Evolutionary conservation across 2,329 filamentous ascomycete species (phyloP).

Genomic region (Onygenales sp.): DNA sequence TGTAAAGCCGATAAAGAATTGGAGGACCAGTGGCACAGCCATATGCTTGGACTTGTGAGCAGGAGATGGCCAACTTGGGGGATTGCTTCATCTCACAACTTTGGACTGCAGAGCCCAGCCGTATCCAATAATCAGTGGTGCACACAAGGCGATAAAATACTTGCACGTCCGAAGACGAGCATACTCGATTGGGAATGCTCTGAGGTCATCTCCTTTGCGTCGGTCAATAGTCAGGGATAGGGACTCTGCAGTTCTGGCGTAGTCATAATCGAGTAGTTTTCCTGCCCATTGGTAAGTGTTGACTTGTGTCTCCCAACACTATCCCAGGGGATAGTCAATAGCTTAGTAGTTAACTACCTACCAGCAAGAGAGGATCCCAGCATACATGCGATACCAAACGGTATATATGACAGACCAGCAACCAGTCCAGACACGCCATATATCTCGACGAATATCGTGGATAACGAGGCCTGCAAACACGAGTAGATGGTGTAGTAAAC

Average conservation of each 20-base stretch:
- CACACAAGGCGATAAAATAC: background rate
- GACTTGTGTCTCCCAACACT: background rate
- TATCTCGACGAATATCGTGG: background rate
- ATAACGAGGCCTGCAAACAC: background rate
- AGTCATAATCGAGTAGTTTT: background rate
- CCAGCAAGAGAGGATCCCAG: background rate
- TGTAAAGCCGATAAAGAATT: background rate
- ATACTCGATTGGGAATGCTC: background rate
- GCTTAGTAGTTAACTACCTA: background rate
- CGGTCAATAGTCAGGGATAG: constrained; percentile 6
- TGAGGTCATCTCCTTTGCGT: background rate
- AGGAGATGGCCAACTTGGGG: background rate
- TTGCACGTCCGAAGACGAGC: background rate
- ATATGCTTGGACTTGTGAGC: background rate
- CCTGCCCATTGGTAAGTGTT: background rate
- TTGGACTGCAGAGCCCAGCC: background rate
- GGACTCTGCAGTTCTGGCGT: constrained; percentile 47
- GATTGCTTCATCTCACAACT: background rate
- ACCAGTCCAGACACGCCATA: background rate
- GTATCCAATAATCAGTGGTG: background rate
- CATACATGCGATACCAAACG: background rate
- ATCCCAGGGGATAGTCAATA: too few relatives aligned
- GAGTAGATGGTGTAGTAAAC: background rate
- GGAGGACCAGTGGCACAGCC: background rate
- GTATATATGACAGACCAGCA: background rate